Evolutionary conservation across 176 grass and related monocot species (phyloP), one percentile per base, ranked within the genome.

Genomic region (Chrysopogon serrulatus): DNA sequence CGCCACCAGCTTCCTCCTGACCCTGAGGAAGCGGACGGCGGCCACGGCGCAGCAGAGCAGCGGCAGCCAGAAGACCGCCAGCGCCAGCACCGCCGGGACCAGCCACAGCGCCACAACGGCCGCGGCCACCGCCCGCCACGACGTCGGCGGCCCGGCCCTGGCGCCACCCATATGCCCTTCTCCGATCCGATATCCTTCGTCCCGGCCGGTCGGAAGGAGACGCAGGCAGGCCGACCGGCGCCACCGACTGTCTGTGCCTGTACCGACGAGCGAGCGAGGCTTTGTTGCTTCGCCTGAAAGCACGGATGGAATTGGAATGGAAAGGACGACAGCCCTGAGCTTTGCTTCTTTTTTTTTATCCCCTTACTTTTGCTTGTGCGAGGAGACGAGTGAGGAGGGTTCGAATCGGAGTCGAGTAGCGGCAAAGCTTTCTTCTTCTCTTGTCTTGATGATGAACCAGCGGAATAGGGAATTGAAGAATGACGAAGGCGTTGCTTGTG

Each of bases 41-140:
- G 85, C 77, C 30, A 85, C 79, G 77, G 65, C 47, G 76, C 83
- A 75, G 77, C 92, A 94, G 72, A 94, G 77, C 74, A 77, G 85
- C 53, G 92, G 92, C 42, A 90, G 82, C 65, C 81, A 92, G 24
- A 92, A 33, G 1, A 68, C 33, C 5, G 64, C 40, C 30, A 92
- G 49, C 30, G 93, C 77, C 35, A 95, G 7, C 3, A 83, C 70
- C 30, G 90, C 80, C 7, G 93, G 90, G 0, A 87, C 26, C 72
- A 79, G 40, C 54, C 88, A 80, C 43, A 90, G 18, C 56, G 63
- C 84, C 56, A 59, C 32, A 80, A 18, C 68, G 63, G 71, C 61
- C 85, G 63, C 77, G 37, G 51, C 81, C 77, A n/a, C 28, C 63
- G 24, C 51, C 14, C 77, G 18, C 71, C 71, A 68, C 39, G 76